These are phyloP conservation scores for Zoysia matrella DNA, from an alignment of 202 grass and related monocot genomes.

Conservation along the genomic window DNA sequence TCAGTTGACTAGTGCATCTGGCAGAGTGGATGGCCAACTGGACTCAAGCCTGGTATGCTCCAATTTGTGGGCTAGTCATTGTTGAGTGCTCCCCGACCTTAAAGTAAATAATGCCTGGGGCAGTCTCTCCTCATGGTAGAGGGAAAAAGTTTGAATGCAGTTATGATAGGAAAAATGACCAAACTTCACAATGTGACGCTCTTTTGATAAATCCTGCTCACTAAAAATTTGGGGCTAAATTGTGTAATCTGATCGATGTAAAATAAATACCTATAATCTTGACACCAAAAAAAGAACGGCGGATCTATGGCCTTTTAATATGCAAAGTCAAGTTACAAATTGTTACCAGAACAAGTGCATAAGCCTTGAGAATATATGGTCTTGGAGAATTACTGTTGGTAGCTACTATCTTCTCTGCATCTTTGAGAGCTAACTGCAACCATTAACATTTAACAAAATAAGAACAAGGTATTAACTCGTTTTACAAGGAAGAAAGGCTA, in stretches of 20 bases:
- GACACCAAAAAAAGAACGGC: slow-evolving; percentile 6
- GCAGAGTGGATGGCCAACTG: background rate
- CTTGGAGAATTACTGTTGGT: slow-evolving; percentile 57
- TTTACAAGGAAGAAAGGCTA: slow-evolving; percentile 29
- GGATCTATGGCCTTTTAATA: background rate
- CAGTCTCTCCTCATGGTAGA: background rate
- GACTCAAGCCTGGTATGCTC: no score
- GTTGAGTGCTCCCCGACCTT: background rate
- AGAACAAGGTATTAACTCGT: background rate
- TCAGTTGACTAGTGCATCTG: background rate
- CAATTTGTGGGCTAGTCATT: background rate
- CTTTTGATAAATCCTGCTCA: slow-evolving; percentile 23
- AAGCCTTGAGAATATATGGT: slow-evolving; percentile 89
- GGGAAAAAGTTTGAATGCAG: background rate
- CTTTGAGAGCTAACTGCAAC: slow-evolving; percentile 88
- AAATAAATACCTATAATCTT: slow-evolving; percentile 8
- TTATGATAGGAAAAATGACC: background rate
- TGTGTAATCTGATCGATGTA: background rate
- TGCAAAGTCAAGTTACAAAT: background rate
- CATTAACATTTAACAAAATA: slow-evolving; percentile 27
- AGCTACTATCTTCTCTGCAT: slow-evolving; percentile 78
- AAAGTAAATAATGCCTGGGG: background rate
- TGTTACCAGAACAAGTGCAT: slow-evolving; percentile 90
- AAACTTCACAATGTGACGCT: slow-evolving; percentile 3
- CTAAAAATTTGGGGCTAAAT: background rate